These are phyloP conservation scores for Trichoderma sp. DNA, from an alignment of 2,329 filamentous ascomycete genomes.

Conservation along the genomic window DNA sequence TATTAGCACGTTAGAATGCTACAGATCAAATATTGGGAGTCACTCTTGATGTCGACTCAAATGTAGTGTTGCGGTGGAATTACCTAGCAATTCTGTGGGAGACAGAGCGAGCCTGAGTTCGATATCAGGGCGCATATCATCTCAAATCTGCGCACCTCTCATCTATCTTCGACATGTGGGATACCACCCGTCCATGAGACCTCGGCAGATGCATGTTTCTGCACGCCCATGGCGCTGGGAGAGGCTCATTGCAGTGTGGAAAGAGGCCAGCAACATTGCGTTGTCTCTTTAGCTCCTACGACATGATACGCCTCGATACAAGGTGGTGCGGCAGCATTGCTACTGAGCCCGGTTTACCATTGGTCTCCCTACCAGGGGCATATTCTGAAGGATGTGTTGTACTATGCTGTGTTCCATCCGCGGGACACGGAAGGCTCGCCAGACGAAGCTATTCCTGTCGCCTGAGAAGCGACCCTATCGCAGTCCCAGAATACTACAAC, in stretches of 20 bases:
- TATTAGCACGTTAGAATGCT: not conserved
- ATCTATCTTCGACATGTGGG: not conserved
- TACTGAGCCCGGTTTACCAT: not conserved
- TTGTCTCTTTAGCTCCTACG: not conserved
- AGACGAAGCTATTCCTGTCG: not conserved
- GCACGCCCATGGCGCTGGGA: not conserved
- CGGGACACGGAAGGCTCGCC: not conserved
- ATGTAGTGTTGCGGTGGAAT: not conserved
- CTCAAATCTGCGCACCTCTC: not conserved
- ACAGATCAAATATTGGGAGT: not conserved
- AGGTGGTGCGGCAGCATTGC: not conserved
- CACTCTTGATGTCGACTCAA: not conserved
- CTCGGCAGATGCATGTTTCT: not conserved
- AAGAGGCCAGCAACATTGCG: not conserved
- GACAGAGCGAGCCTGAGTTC: not conserved
- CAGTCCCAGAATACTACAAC: not conserved
- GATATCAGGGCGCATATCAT: not conserved
- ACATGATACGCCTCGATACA: not conserved
- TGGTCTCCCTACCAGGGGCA: not conserved
- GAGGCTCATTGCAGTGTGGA: not conserved
- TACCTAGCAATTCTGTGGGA: not conserved
- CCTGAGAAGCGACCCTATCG: not conserved
- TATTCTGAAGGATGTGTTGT: not conserved
- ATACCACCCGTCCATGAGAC: not conserved
- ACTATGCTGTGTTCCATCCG: not conserved